Evolutionary conservation across 1,284 basidiomycete species (phyloP).

Genomic region (Gastroboletus turbinatus): DNA sequence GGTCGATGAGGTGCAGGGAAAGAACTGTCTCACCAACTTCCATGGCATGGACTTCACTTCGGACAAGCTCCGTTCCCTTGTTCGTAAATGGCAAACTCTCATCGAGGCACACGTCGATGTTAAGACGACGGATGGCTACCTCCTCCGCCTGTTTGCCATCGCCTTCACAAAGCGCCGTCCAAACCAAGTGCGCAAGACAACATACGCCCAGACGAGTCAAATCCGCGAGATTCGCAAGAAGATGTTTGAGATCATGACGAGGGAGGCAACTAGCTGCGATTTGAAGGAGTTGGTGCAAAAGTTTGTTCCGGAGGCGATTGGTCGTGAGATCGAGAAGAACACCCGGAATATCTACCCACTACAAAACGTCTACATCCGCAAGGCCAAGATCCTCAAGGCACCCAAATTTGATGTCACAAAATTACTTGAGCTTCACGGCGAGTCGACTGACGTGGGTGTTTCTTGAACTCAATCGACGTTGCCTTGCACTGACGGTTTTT

Average conservation of each 20-base stretch:
- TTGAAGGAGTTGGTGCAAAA: conserved; percentile 98
- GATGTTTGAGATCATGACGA: conserved; percentile 99
- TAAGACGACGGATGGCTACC: conserved; percentile 99
- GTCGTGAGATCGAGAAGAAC: conserved; percentile 99
- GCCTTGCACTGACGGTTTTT: conserved; percentile 12
- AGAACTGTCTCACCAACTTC: conserved; percentile 99
- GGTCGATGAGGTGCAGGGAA: conserved; percentile 97
- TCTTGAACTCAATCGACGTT: background rate
- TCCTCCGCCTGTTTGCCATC: conserved; percentile 98
- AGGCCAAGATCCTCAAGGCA: conserved; percentile 96
- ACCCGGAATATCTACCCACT: conserved; percentile 95
- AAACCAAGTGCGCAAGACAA: conserved; percentile 98
- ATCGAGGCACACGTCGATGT: conserved; percentile 99
- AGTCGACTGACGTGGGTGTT: conserved; percentile 81
- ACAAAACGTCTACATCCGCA: conserved; percentile 98
- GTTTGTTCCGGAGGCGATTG: conserved; percentile 99
- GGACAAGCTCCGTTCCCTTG: conserved; percentile 99
- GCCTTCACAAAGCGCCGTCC: conserved; percentile 98
- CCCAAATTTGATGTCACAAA: conserved; percentile 97
- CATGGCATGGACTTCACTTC: conserved; percentile 99
- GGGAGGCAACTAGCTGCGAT: conserved; percentile 94
- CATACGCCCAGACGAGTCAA: conserved; percentile 95
- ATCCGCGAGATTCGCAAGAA: conserved; percentile 98
- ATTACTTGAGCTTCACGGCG: conserved; percentile 94
- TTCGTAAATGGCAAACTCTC: conserved; percentile 99